Evolutionary conservation across 441 rosid genomes (phyloP).

Genomic region (Jatropha multifida): DNA sequence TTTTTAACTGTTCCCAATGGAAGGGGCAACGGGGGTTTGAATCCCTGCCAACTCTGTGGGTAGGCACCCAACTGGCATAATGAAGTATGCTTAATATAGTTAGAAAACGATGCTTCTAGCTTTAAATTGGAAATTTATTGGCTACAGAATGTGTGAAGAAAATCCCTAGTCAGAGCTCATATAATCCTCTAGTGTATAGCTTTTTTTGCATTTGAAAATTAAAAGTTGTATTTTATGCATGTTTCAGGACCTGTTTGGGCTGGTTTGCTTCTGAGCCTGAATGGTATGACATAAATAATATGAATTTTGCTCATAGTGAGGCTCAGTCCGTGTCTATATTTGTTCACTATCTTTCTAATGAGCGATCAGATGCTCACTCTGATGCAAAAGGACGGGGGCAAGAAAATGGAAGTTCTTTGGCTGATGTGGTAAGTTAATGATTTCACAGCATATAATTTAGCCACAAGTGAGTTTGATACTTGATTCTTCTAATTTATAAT

Average conservation of each 20-base stretch:
- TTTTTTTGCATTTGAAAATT: conserved; percentile 19
- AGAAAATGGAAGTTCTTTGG: conserved; percentile 55
- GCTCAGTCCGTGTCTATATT: conserved; percentile 83
- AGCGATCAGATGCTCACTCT: conserved; percentile 58
- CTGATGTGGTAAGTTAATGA: conserved; percentile 49
- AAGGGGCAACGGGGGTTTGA: background rate
- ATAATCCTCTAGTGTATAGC: background rate
- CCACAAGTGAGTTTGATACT: background rate
- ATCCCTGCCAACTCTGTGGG: background rate
- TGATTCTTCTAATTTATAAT: conserved; percentile 1
- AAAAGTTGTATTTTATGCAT: conserved; percentile 30
- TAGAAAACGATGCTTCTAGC: background rate
- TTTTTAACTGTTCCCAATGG: background rate
- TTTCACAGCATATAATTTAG: conserved; percentile 3
- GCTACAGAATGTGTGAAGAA: background rate
- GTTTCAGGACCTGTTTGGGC: conserved; percentile 84
- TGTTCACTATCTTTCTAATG: conserved; percentile 73
- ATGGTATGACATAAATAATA: conserved; percentile 68
- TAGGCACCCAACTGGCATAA: background rate
- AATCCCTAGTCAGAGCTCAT: background rate
- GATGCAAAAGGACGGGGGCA: conserved; percentile 64
- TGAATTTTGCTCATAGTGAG: conserved; percentile 76
- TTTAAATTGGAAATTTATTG: conserved; percentile 5
- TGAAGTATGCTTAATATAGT: background rate
- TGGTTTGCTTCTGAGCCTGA: conserved; percentile 99